Conservation (phyloP, 495 filamentous ascomycete species). For the Lentithecium fluviatile region DNA sequence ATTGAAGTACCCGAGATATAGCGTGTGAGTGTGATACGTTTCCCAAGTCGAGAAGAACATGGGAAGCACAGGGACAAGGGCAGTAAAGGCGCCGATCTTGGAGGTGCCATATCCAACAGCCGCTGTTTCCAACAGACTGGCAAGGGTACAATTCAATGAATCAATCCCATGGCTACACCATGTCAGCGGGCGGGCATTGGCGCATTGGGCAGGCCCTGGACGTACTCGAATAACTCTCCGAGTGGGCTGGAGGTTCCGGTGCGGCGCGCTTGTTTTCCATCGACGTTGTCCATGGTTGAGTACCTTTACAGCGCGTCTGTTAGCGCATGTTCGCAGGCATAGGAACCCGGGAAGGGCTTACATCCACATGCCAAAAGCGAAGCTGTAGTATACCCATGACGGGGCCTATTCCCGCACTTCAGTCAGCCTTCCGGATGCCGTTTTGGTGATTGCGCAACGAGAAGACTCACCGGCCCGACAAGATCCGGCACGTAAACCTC, state of each 20-base stretch:
- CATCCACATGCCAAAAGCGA: constrained; percentile 92
- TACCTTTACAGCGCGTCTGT: constrained; percentile 55
- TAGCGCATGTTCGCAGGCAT: not conserved
- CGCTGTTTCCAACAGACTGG: constrained; percentile 80
- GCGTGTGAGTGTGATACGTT: constrained; percentile 96
- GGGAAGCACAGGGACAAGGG: constrained; percentile 82
- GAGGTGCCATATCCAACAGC: constrained; percentile 86
- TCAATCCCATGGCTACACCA: constrained; percentile 81
- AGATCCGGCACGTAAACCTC: constrained; percentile 87
- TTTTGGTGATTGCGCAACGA: not conserved
- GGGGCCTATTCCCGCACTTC: constrained; percentile 58
- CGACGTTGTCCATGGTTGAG: constrained; percentile 97
- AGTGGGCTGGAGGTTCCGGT: constrained; percentile 93
- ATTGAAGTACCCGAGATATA: constrained; percentile 96
- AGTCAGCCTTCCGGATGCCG: constrained; percentile 5
- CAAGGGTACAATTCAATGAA: constrained; percentile 93
- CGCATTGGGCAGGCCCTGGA: not conserved
- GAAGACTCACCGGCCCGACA: constrained; percentile 71
- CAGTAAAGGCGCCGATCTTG: constrained; percentile 82
- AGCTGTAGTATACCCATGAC: constrained; percentile 90
- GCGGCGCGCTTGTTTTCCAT: constrained; percentile 93
- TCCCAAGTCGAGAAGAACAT: constrained; percentile 99
- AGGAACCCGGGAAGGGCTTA: constrained; percentile 41
- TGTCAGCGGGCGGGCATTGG: constrained; percentile 42
- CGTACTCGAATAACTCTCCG: constrained; percentile 92